Evolutionary conservation across 192 early-diverging fungal genomes (phyloP).

Genomic region (Coemansia interrupta): DNA sequence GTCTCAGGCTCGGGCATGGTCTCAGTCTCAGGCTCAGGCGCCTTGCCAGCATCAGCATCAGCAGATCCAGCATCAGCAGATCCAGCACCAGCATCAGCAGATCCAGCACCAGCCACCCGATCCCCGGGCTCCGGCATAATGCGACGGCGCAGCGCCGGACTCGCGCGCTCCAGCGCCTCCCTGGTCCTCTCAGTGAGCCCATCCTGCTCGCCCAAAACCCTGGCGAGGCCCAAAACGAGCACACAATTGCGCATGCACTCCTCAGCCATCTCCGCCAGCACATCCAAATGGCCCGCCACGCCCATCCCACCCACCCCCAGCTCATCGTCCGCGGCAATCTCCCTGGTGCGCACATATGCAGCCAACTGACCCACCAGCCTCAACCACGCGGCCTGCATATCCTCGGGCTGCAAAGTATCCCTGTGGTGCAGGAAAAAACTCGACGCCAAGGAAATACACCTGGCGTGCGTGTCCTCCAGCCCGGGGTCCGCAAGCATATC

Average conservation of each 20-base stretch:
- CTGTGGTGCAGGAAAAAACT: constrained; percentile 52
- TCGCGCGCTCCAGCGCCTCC: constrained; percentile 35
- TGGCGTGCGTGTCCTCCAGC: constrained; percentile 53
- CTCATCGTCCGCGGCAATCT: too few species aligned
- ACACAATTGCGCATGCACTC: constrained; percentile 46
- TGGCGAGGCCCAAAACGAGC: constrained; percentile 43
- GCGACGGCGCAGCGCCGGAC: constrained; percentile 32
- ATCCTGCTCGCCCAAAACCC: constrained; percentile 28
- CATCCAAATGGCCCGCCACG: constrained; percentile 20
- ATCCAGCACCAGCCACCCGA: not conserved
- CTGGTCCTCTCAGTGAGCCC: constrained; percentile 29
- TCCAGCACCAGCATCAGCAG: not conserved
- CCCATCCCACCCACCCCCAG: too few species aligned
- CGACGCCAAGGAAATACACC: constrained; percentile 48
- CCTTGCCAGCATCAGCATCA: too few species aligned
- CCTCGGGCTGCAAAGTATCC: not conserved
- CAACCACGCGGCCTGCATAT: constrained; percentile 20
- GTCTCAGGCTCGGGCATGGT: too few species aligned
- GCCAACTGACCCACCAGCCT: constrained; percentile 32
- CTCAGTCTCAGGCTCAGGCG: not conserved
- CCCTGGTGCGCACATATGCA: constrained; percentile 42
- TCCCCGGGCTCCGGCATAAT: constrained; percentile 22
- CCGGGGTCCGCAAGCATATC: constrained; percentile 60
- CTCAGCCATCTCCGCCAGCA: constrained; percentile 50
- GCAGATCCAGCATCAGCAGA: not conserved